Evolutionary conservation across 75 land plant species (phyloP).

Genomic region (Pinus tabuliformis): DNA sequence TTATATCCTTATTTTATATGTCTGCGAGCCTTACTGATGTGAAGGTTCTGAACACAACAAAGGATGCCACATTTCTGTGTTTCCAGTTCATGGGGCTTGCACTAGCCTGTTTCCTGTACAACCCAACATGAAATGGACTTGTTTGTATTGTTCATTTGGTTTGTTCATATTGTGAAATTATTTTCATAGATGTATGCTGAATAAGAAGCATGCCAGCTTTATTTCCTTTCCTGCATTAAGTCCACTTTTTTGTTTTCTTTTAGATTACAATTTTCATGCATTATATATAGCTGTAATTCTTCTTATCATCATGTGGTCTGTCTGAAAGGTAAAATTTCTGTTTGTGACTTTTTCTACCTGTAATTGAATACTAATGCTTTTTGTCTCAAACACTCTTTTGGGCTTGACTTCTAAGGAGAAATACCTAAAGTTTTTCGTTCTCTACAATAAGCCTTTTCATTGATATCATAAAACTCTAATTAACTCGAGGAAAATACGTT

Average conservation of each 20-base stretch:
- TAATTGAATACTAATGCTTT: not conserved
- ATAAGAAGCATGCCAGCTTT: not conserved
- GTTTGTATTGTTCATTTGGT: too few relatives aligned
- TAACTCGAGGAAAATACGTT: not conserved
- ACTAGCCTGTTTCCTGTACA: too few relatives aligned
- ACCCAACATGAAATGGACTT: too few relatives aligned
- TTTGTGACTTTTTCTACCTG: not conserved
- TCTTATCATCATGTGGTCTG: not conserved
- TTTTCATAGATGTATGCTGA: not conserved
- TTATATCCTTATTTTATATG: too few relatives aligned
- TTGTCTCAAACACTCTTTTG: too few relatives aligned
- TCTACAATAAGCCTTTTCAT: not conserved
- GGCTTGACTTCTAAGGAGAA: not conserved
- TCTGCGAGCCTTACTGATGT: too few relatives aligned
- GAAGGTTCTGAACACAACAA: not conserved
- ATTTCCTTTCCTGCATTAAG: not conserved
- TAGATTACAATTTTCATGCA: not conserved
- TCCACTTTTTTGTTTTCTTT: not conserved
- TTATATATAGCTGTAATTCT: not conserved
- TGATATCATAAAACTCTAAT: not conserved
- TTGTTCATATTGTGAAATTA: not conserved
- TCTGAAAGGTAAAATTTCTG: not conserved
- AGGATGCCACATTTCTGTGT: not conserved
- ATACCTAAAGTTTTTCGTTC: not conserved
- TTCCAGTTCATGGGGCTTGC: not conserved